phyloP scores from a whole-genome alignment of 2,329 filamentous ascomycete genomes.

The Phyllosticta capitalensis region DNA sequence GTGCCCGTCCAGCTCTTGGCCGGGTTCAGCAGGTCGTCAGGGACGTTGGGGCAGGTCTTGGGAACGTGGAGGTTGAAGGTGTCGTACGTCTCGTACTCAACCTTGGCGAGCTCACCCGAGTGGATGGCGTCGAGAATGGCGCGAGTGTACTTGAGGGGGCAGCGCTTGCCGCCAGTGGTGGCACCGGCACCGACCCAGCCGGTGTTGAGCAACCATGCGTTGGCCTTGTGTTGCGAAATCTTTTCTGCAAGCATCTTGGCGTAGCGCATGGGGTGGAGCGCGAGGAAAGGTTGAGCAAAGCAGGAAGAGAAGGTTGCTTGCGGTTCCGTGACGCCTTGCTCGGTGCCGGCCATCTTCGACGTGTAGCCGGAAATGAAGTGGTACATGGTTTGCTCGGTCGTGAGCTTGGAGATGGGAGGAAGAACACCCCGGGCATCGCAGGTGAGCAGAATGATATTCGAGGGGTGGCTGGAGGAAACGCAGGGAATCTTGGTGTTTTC shows the following conservation, averaged over 20 bases:
- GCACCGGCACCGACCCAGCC: conserved; percentile 92
- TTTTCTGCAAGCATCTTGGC: conserved; percentile 97
- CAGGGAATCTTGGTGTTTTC: conserved; percentile 98
- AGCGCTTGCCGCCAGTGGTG: conserved; percentile 87
- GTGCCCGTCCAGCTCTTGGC: conserved; percentile 81
- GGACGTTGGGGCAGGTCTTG: conserved; percentile 80
- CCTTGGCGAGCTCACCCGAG: conserved; percentile 87
- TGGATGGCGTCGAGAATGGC: conserved; percentile 98
- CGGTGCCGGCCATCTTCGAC: conserved; percentile 99
- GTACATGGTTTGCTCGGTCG: conserved; percentile 96
- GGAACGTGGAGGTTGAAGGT: conserved; percentile 97
- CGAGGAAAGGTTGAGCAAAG: conserved; percentile 98
- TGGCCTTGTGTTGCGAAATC: conserved; percentile 89
- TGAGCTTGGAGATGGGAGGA: conserved; percentile 94
- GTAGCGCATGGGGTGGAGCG: conserved; percentile 98
- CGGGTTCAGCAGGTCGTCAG: conserved; percentile 87
- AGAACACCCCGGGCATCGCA: conserved; percentile 97
- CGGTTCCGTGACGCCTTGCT: conserved; percentile 92
- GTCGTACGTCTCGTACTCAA: conserved; percentile 89
- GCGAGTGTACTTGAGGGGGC: conserved; percentile 96
- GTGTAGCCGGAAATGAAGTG: conserved; percentile 99
- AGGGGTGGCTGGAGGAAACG: conserved; percentile 75
- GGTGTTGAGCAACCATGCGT: conserved; percentile 97
- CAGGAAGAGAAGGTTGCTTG: conserved; percentile 98
- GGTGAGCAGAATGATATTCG: conserved; percentile 96